These are phyloP conservation scores for Neurospora pannonica DNA, from an alignment of 495 filamentous ascomycete genomes.

Conservation along the genomic window DNA sequence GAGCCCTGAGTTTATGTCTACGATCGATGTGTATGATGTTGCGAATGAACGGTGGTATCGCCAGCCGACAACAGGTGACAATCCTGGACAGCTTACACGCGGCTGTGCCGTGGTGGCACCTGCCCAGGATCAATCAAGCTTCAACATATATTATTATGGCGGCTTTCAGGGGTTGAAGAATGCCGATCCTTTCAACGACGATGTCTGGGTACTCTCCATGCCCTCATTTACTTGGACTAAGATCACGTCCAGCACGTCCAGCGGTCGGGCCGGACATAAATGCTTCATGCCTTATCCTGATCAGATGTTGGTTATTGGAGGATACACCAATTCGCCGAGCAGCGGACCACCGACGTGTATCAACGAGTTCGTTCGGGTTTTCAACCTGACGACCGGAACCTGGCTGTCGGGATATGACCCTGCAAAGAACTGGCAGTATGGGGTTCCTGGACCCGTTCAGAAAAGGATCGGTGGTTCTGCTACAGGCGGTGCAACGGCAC, in stretches of 20 bases:
- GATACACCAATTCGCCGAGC: slow-evolving; percentile 23
- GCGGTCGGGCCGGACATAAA: slow-evolving; percentile 52
- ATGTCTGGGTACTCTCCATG: slow-evolving; percentile 65
- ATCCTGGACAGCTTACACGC: slow-evolving; percentile 39
- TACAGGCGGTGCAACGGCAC: slow-evolving; percentile 51
- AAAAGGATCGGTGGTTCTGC: slow-evolving; percentile 51
- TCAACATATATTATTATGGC: slow-evolving; percentile 71
- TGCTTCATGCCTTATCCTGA: slow-evolving; percentile 63
- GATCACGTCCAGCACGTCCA: slow-evolving; percentile 35
- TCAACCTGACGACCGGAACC: slow-evolving; percentile 49
- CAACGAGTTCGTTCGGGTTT: slow-evolving; percentile 47
- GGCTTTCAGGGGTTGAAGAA: slow-evolving; percentile 47
- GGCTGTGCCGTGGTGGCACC: slow-evolving; percentile 59
- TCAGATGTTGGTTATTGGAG: slow-evolving; percentile 65
- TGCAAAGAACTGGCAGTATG: slow-evolving; percentile 34
- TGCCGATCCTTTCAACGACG: slow-evolving; percentile 39
- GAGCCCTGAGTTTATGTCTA: slow-evolving; percentile 53
- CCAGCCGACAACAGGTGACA: slow-evolving; percentile 49
- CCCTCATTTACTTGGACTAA: slow-evolving; percentile 72
- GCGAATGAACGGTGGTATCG: slow-evolving; percentile 47
- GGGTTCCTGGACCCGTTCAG: slow-evolving; percentile 49
- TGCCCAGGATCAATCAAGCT: slow-evolving; percentile 50
- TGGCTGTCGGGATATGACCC: slow-evolving; percentile 59
- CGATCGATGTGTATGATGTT: slow-evolving; percentile 60
- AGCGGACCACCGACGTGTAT: slow-evolving; percentile 32